Evolutionary conservation across 345 rosid species (phyloP), one percentile per base, ranked within the genome.

Genomic region (Odontarrhena argentea): DNA sequence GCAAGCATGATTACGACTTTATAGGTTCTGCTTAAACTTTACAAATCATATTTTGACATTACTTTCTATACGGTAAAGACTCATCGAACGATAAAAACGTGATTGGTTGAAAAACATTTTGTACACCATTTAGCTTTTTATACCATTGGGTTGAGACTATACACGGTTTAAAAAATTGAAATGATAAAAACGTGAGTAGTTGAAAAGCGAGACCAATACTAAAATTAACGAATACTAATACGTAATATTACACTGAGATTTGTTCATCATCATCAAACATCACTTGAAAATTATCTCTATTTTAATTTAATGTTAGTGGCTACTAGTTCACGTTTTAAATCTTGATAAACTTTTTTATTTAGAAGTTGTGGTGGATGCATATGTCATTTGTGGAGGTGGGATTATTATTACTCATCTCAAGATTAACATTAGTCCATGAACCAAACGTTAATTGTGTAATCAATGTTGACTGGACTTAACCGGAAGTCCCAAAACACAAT

Each of bases 181-280:
- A 30, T 44, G 62, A 55, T 8, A 40, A 49, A 58, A 58, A 58
- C 59, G 73, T 59, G 59, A 15, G 6, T 58, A 45, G 10, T 6
- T 62, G 12, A 53, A 18, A 53, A 53, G 8, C 24, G 11, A 62
- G 49, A 41, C 30, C 9, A 65, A 18, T 18, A 18, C 22, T 42
- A 1, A 28, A 41, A 30, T 7, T 52, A 52, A 67, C 22, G 56
- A 12, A 14, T 38, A 57, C n/a, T 43, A 56, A 57, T 57, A 57
- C 65, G 65, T 58, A 58, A 58, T 30, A 58, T 38, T 28, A 28
- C 58, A 58, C 62, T 35, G 44, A 44, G 25, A 22, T 8, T 18
- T 12, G 3, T 22, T 54, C n/a, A 22, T 18, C 36, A 22, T 65
- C 61, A 34, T 66, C 62, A 32, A 5, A 2, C 6, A 22, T 66